These are phyloP conservation scores for Trichoderma endophyticum DNA, from an alignment of 2,329 filamentous ascomycete genomes.

Conservation along the genomic window DNA sequence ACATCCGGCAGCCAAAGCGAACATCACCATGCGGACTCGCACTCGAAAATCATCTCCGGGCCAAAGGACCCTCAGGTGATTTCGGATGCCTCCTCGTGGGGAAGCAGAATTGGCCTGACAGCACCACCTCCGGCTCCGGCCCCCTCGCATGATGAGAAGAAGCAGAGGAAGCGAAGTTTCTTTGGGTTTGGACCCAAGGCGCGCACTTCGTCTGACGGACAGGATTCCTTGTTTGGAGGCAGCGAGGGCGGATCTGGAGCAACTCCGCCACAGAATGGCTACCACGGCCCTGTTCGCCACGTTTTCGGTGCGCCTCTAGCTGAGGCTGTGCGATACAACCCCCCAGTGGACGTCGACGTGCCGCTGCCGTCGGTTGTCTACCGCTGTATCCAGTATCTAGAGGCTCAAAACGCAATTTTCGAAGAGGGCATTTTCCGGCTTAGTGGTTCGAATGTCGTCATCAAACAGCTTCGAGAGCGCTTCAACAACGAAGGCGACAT, in stretches of 20 bases:
- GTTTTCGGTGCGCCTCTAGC: conserved; percentile 83
- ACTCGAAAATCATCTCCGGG: conserved; percentile 66
- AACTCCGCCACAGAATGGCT: conserved; percentile 42
- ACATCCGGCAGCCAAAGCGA: conserved; percentile 34
- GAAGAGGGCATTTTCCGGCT: conserved; percentile 97
- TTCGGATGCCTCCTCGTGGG: conserved; percentile 78
- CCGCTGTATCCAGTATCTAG: conserved; percentile 89
- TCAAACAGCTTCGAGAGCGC: conserved; percentile 84
- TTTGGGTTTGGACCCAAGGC: conserved; percentile 65
- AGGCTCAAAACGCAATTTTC: conserved; percentile 71
- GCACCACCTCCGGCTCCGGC: conserved; percentile 46
- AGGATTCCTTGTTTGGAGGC: conserved; percentile 53
- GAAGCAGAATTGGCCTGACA: conserved; percentile 63
- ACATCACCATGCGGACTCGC: conserved; percentile 34
- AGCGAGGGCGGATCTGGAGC: conserved; percentile 44
- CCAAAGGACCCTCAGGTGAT: conserved; percentile 84
- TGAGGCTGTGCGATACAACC: conserved; percentile 80
- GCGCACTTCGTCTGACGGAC: conserved; percentile 55
- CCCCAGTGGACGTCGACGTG: conserved; percentile 68
- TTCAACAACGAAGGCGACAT: conserved; percentile 94
- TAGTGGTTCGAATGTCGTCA: conserved; percentile 93
- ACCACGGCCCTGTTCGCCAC: conserved; percentile 57
- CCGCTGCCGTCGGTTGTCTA: conserved; percentile 90
- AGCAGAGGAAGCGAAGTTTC: conserved; percentile 75
- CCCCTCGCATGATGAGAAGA: conserved; percentile 67